phyloP scores from a whole-genome alignment of 371 early-diverging fungal species.

The Phascolomyces articulosus region DNA sequence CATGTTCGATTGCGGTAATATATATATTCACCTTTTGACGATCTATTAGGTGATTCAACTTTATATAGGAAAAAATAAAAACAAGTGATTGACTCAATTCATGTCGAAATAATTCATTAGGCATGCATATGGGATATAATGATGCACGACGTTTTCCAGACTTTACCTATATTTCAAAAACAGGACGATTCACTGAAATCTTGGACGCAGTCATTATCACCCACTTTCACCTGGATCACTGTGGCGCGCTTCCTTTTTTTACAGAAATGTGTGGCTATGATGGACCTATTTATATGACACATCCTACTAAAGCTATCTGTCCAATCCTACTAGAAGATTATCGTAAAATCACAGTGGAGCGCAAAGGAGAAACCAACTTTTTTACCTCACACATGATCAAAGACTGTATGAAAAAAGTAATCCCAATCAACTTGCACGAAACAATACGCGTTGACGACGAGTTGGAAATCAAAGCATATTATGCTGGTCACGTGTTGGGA shows the following conservation, averaged over 20 bases:
- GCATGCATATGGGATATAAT: constrained; percentile 98
- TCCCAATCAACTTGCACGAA: constrained; percentile 88
- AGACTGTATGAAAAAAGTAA: constrained; percentile 90
- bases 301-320: constrained; percentile 94
- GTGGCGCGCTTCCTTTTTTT: constrained; percentile 95
- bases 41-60: not conserved
- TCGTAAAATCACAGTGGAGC: constrained; percentile 86
- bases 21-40: not conserved
- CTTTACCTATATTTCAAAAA: constrained; percentile 91
- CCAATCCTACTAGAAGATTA: constrained; percentile 94
- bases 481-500: constrained; percentile 99
- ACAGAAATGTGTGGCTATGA: constrained; percentile 95
- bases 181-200: constrained; percentile 81
- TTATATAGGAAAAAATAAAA: too few relatives aligned
- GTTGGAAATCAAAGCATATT: constrained; percentile 89
- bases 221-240: constrained; percentile 98
- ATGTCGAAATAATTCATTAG: too few relatives aligned
- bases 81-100: too few relatives aligned
- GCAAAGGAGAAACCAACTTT: constrained; percentile 86
- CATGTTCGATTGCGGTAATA: constrained; percentile 94
- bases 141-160: constrained; percentile 98
- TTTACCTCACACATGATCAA: constrained; percentile 86
- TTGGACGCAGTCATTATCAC: constrained; percentile 93
- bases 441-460: constrained; percentile 83
- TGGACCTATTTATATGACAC: constrained; percentile 97